A percentile compares a stretch with the other conserved stretches of the same genome.
Evolutionary conservation across 208 protist genomes (phyloP).

Genomic region (Trichomonas tenax): DNA sequence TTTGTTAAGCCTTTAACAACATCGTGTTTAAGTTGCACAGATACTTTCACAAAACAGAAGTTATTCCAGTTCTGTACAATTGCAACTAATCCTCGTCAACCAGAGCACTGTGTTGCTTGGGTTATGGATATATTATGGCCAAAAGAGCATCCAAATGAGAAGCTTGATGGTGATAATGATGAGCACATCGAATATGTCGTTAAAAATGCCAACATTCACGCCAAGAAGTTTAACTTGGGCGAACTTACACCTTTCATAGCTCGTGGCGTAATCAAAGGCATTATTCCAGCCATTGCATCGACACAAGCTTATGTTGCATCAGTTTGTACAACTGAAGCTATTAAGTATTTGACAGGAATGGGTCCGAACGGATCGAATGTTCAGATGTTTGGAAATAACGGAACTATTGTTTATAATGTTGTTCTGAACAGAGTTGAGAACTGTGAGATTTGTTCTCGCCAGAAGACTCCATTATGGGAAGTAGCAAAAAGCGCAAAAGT

Average conservation of each 20-base stretch:
- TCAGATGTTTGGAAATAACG: not conserved
- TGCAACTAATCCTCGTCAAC: conserved; percentile 26
- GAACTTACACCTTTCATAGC: conserved; percentile 53
- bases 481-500: not conserved
- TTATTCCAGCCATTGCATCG: conserved; percentile 92
- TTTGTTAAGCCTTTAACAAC: conserved; percentile 45
- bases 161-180: conserved; percentile 59
- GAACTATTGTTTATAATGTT: not conserved
- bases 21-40: conserved; percentile 33
- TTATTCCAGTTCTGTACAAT: conserved; percentile 39
- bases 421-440: not conserved
- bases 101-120: conserved; percentile 46
- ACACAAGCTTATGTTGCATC: conserved; percentile 83
- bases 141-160: not conserved
- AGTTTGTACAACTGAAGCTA: not conserved
- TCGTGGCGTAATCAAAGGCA: conserved; percentile 83
- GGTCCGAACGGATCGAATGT: not conserved
- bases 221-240: conserved; percentile 46
- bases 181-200: conserved; percentile 69
- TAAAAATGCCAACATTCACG: conserved; percentile 52
- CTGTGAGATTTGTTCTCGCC: not conserved
- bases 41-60: not conserved
- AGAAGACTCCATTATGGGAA: no score
- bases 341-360: not conserved
- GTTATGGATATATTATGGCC: conserved; percentile 30